Conservation (phyloP, 129 eudicot genomes). For the Flaveria robusta region DNA sequence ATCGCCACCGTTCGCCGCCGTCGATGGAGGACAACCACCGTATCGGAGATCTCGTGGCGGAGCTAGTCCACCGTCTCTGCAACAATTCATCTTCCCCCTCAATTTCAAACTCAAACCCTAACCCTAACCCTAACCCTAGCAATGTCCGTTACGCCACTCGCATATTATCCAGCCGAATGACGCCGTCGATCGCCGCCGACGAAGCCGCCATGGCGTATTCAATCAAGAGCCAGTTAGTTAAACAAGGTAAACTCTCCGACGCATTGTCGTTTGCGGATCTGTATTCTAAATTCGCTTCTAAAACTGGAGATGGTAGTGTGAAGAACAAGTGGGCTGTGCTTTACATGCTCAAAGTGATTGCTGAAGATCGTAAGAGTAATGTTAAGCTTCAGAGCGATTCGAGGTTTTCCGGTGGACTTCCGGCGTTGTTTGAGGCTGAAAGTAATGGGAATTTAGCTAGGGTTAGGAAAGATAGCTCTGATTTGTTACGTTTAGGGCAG, state of each 20-base stretch:
- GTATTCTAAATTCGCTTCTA: conserved; percentile 65
- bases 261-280: conserved; percentile 85
- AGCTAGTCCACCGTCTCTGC: conserved; percentile 77
- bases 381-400: conserved; percentile 17
- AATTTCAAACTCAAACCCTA: conserved; percentile 46
- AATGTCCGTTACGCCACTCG: conserved; percentile 75
- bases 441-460: conserved; percentile 32
- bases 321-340: conserved; percentile 91
- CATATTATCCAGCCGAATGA: conserved; percentile 89
- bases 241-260: conserved; percentile 81
- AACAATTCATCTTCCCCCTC: conserved; percentile 30
- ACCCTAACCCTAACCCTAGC: conserved; percentile 46
- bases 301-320: conserved; percentile 76
- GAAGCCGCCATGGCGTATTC: conserved; percentile 85
- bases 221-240: conserved; percentile 75
- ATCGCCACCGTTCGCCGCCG: conserved; percentile 33
- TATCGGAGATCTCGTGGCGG: conserved; percentile 73
- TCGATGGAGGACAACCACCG: conserved; percentile 68
- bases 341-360: conserved; percentile 77
- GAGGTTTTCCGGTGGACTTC: conserved; percentile 58
- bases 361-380: conserved; percentile 64
- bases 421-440: conserved; percentile 49
- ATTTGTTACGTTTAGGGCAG: conserved; percentile 29
- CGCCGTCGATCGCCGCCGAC: conserved; percentile 76
- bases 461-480: conserved; percentile 24